Percentiles rank a stretch among this genome's conserved stretches.
Conservation (phyloP, 2,329 filamentous ascomycete species). For the Phaeosphaeriaceae sp. region DNA sequence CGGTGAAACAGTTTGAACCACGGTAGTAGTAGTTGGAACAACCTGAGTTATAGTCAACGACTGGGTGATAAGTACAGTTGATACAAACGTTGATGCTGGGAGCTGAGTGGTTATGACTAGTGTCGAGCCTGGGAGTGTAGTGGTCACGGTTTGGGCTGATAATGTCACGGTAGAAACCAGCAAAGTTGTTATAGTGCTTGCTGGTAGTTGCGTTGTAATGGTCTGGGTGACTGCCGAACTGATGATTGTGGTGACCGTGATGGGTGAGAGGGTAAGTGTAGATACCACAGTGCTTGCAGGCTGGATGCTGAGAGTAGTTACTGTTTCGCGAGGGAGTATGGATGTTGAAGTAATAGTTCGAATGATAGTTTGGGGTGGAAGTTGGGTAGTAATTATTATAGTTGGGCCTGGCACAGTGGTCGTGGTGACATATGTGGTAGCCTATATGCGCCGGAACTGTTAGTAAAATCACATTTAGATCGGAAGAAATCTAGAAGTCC, state of each 20-base stretch:
- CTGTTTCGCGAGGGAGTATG: conserved; percentile 13
- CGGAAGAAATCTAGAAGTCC: too few species aligned
- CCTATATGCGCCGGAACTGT: not conserved
- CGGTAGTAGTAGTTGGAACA: conserved; percentile 29
- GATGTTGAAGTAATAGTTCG: conserved; percentile 30
- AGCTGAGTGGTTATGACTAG: conserved; percentile 30
- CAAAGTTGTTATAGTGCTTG: conserved; percentile 27
- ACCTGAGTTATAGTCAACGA: conserved; percentile 24
- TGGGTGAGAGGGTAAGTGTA: not conserved
- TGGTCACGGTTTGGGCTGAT: conserved; percentile 11
- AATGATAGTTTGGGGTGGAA: conserved; percentile 20
- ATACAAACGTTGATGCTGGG: conserved; percentile 30
- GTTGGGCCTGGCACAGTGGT: conserved; percentile 23
- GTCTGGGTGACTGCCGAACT: conserved; percentile 25
- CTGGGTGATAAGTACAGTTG: conserved; percentile 22
- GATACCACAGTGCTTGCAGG: conserved; percentile 1
- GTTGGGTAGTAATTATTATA: conserved; percentile 17
- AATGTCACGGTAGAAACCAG: conserved; percentile 28
- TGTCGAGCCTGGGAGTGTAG: conserved; percentile 15
- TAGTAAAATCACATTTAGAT: not conserved
- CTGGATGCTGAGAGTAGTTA: conserved; percentile 2
- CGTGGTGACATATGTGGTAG: conserved; percentile 20
- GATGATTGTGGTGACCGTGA: conserved; percentile 20
- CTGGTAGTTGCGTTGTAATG: conserved; percentile 25
- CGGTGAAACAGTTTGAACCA: conserved; percentile 29